Percentiles rank a stretch among this genome's conserved stretches.
phyloP scores from a whole-genome alignment of 164 flowering plant species.

The Magnolia officinalis region DNA sequence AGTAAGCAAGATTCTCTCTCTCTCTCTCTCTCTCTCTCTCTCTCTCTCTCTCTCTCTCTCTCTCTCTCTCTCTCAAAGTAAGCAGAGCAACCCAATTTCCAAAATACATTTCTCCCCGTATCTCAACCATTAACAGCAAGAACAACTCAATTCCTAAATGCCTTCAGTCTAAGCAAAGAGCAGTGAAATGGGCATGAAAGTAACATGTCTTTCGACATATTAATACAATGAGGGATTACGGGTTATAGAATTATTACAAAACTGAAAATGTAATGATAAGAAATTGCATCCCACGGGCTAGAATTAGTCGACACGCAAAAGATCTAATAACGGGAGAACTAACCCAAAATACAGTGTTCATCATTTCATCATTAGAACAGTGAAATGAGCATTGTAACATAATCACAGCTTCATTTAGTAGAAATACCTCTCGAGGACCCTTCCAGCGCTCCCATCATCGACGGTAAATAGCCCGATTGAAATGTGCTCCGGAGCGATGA shows the following conservation, averaged over 20 bases:
- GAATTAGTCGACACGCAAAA: too few relatives aligned
- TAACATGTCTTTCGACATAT: not conserved
- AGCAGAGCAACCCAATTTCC: not conserved
- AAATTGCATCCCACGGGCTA: too few relatives aligned
- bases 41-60: too few relatives aligned
- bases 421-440: conserved; percentile 64
- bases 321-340: too few relatives aligned
- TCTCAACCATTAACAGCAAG: not conserved
- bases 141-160: not conserved
- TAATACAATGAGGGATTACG: not conserved
- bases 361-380: not conserved
- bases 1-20: too few relatives aligned
- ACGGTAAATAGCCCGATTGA: conserved; percentile 63
- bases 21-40: too few relatives aligned
- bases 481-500: conserved; percentile 75
- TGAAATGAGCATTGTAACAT: not conserved
- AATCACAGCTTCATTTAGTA: not conserved
- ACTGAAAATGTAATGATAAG: too few relatives aligned
- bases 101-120: not conserved
- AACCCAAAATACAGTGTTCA: too few relatives aligned
- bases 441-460: conserved; percentile 65
- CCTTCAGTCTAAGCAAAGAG: not conserved
- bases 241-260: too few relatives aligned
- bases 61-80: not conserved
- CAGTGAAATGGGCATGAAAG: not conserved